Evolutionary conservation across 805 yeast species (phyloP), one percentile per base, ranked within the genome.

Genomic region (Starmerella etchellsii): DNA sequence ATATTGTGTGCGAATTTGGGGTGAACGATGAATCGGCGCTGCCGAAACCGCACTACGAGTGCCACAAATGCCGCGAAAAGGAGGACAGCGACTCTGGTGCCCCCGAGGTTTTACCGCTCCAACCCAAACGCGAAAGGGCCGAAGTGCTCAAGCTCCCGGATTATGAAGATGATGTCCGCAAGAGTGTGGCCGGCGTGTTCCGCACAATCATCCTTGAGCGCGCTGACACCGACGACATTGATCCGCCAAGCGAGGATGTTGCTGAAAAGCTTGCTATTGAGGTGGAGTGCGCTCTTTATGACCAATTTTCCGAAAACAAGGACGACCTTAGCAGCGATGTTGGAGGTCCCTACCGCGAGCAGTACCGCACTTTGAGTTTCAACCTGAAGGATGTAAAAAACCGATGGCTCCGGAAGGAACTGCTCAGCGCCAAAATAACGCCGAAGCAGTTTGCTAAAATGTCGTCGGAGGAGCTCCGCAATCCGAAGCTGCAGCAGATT

Each of bases 401-500:
- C 50, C 62, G 63, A 36, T 63, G 64, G 34, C 70, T 77, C 34
- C 70, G 83, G 49, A 62, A 63, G 22, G 73, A 77, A 42, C 69
- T 87, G 3, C 60, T 78, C 26, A 64, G 68, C 27, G 68, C 72
- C 24, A 64, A 67, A 18, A 61, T 82, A 22, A 61, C 73, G 1
- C 70, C 81, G 32, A 64, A 63, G 14, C 70, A 76, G 47, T 63
- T 84, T 34, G 85, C 78, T 2, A 66, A 64, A 26, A 65, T 81
- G 67, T 66, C 78, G 5, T 77, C 76, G 0, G 83, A 80, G 51
- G 88, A 87, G 50, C 70, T 87, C 64, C 63, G 74, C 48, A 84
- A 82, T 53, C 84, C 85, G 4, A 88, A 80, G 50, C 65, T 79
- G 46, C 77, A 72, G 49, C 67, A 70, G 49, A 71, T 78, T 42